Percentiles rank a stretch among this genome's conserved stretches.
These are phyloP conservation scores for Aureoboletus auriporus DNA, from an alignment of 768 basidiomycete genomes.

Conservation along the genomic window DNA sequence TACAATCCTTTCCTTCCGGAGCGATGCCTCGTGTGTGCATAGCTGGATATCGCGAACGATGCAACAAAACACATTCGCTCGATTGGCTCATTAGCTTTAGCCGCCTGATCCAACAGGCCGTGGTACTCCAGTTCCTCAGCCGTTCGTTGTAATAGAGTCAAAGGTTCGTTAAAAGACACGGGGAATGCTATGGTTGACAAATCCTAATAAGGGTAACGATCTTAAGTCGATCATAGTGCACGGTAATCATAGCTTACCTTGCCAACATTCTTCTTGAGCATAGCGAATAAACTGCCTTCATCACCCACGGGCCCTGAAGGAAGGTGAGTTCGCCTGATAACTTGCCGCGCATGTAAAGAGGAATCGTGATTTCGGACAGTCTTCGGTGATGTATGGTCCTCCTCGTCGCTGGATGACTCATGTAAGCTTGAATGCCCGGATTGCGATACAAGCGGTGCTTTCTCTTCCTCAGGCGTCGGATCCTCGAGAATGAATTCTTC, in stretches of 20 bases:
- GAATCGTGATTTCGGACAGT: slow-evolving; percentile 4
- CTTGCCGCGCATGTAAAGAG: slow-evolving; percentile 17
- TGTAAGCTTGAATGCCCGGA: slow-evolving; percentile 40
- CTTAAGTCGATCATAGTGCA: neutral
- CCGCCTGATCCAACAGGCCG: slow-evolving; percentile 64
- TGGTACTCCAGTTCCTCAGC: slow-evolving; percentile 86
- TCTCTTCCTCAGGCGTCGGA: slow-evolving; percentile 36
- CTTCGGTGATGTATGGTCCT: slow-evolving; percentile 18
- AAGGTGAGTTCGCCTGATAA: slow-evolving; percentile 51
- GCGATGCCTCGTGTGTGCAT: slow-evolving; percentile 76
- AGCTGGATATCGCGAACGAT: slow-evolving; percentile 81
- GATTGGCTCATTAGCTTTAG: slow-evolving; percentile 49
- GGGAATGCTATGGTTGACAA: slow-evolving; percentile 79
- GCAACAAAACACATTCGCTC: slow-evolving; percentile 73
- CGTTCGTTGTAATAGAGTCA: slow-evolving; percentile 74
- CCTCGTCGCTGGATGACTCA: slow-evolving; percentile 47
- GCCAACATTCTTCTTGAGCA: slow-evolving; percentile 86
- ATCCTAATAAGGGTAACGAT: slow-evolving; percentile 51
- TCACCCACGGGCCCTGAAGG: slow-evolving; percentile 62
- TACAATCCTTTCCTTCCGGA: slow-evolving; percentile 87
- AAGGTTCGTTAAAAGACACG: slow-evolving; percentile 87
- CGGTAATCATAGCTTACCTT: slow-evolving; percentile 46
- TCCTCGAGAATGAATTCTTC: slow-evolving; percentile 62
- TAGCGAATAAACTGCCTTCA: slow-evolving; percentile 77
- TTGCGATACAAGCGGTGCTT: slow-evolving; percentile 36